A percentile compares a stretch with the other conserved stretches of the same genome.
Conservation (phyloP, 164 flowering plant species). For the Liriodendron chinense region DNA sequence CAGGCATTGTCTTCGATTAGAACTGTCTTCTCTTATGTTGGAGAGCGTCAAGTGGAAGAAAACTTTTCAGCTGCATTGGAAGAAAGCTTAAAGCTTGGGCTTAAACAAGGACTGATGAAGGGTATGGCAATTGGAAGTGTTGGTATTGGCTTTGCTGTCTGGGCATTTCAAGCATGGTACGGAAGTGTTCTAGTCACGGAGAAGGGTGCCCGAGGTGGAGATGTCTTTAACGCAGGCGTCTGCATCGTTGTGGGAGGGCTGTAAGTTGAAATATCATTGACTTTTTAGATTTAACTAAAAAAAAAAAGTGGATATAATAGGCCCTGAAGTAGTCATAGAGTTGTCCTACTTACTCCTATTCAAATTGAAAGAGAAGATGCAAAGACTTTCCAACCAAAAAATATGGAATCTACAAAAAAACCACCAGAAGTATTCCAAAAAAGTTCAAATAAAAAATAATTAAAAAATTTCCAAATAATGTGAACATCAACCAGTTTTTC, state of each 20-base stretch:
- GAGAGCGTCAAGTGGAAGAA: conserved; percentile 7
- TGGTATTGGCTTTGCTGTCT: conserved; percentile 19
- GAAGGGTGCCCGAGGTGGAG: conserved; percentile 35
- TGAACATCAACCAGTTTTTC: no score
- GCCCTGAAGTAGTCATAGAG: neutral
- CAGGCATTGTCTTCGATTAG: conserved; percentile 17
- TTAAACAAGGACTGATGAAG: conserved; percentile 16
- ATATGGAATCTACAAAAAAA: no score
- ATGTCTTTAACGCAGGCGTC: conserved; percentile 30
- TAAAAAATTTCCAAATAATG: no score
- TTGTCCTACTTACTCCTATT: no score
- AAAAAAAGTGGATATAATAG: neutral
- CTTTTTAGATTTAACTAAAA: neutral
- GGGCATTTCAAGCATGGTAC: conserved; percentile 45
- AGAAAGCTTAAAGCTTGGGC: conserved; percentile 8
- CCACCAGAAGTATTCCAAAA: no score
- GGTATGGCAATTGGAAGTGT: conserved; percentile 17
- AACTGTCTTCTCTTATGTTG: conserved; percentile 10
- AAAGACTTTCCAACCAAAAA: no score
- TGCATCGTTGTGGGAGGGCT: conserved; percentile 41
- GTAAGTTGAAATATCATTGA: conserved; percentile 24
- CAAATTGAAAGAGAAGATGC: no score
- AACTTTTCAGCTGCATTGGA: conserved; percentile 10
- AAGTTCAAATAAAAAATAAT: no score
- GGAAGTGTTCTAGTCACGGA: conserved; percentile 38